Conservation (phyloP, 768 basidiomycete genomes). For the Russula ochroleuca region DNA sequence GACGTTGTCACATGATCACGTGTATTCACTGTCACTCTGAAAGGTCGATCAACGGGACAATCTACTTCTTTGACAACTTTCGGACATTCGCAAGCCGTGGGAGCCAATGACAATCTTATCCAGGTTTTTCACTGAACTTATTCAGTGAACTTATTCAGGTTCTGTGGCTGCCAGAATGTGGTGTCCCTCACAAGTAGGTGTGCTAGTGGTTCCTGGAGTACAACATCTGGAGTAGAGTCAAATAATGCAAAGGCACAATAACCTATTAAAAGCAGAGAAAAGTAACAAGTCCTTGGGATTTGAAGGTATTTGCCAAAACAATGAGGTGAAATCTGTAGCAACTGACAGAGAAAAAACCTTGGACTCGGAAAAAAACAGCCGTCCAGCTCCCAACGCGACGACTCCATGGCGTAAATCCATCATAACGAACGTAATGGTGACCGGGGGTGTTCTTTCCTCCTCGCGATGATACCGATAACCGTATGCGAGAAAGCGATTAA, state of each 20-base stretch:
- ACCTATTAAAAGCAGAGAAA: no score
- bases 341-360: no score
- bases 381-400: not conserved
- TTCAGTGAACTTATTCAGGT: no score
- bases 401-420: not conserved
- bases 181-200: no score
- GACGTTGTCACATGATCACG: conserved; percentile 1
- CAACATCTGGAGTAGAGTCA: no score
- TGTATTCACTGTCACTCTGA: not conserved
- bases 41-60: no score
- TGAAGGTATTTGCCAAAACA: not conserved
- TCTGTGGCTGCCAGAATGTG: no score
- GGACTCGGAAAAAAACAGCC: not conserved
- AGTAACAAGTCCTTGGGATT: not conserved
- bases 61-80: not conserved
- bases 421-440: not conserved
- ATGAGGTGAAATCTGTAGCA: not conserved
- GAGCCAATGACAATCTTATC: no score
- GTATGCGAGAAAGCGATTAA: no score
- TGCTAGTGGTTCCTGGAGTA: no score
- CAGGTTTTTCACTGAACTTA: no score
- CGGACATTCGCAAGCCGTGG: not conserved
- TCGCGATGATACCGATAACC: not conserved
- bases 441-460: not conserved
- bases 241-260: no score